Conservation (phyloP, 768 basidiomycete species). For the Trichaptum fuscoviolaceum region DNA sequence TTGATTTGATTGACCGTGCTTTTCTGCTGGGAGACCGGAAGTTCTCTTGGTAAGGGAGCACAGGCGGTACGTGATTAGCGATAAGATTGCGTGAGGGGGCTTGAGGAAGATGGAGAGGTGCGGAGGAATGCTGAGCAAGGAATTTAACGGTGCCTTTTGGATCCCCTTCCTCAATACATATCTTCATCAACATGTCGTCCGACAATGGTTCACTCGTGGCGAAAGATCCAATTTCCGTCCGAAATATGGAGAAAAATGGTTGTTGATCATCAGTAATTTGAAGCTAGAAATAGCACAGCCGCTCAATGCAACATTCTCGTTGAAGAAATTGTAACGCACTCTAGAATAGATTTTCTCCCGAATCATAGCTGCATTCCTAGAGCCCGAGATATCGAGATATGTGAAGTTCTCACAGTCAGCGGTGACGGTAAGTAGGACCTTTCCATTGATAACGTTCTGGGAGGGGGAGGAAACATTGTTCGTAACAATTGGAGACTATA, state of each 20-base stretch:
- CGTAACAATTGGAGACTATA: slow-evolving; percentile 37
- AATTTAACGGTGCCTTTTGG: slow-evolving; percentile 79
- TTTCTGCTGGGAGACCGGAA: slow-evolving; percentile 43
- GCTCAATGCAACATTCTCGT: slow-evolving; percentile 6
- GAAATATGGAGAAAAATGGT: slow-evolving; percentile 71
- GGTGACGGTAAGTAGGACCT: slow-evolving; percentile 61
- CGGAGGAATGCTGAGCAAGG: slow-evolving; percentile 64
- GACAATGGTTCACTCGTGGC: slow-evolving; percentile 70
- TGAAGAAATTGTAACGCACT: slow-evolving; percentile 35
- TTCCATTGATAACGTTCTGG: slow-evolving; percentile 17
- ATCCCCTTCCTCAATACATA: slow-evolving; percentile 73
- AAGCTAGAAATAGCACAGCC: slow-evolving; percentile 39
- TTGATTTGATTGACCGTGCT: slow-evolving; percentile 46
- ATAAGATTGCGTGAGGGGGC: slow-evolving; percentile 36
- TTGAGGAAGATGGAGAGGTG: slow-evolving; percentile 43
- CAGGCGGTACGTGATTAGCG: slow-evolving; percentile 46
- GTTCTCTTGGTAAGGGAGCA: slow-evolving; percentile 35
- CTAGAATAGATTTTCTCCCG: slow-evolving; percentile 78
- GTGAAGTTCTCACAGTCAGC: slow-evolving; percentile 72
- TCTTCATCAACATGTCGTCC: slow-evolving; percentile 62
- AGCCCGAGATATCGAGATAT: slow-evolving; percentile 65
- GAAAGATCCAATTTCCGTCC: slow-evolving; percentile 78
- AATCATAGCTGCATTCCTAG: slow-evolving; percentile 60
- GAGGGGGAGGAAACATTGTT: slow-evolving; percentile 30
- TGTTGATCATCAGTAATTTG: slow-evolving; percentile 84